A percentile compares a stretch with the other conserved stretches of the same genome.
Conservation (phyloP, 2,329 filamentous ascomycete genomes). For the Hymenoscyphus scutula region DNA sequence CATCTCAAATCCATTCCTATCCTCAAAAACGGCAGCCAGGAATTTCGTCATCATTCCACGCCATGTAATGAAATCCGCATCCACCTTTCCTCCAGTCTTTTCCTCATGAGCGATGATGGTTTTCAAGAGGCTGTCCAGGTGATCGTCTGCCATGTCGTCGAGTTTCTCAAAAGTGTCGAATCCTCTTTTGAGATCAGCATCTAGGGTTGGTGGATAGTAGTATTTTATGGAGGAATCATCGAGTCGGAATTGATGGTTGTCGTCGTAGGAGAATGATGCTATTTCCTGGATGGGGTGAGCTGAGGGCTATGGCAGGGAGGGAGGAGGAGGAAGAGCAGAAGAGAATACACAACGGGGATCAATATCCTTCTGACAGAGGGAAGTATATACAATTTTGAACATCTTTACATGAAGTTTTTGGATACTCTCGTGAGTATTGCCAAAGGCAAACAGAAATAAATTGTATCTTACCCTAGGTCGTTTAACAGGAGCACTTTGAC, state of each 20-base stretch:
- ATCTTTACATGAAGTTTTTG: no score
- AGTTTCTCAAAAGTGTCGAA: constrained; percentile 81
- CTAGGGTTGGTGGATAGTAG: constrained; percentile 76
- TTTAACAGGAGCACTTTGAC: constrained; percentile 67
- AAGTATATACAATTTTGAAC: background rate
- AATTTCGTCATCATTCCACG: constrained; percentile 98
- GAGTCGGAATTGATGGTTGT: constrained; percentile 71
- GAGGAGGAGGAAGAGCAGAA: background rate
- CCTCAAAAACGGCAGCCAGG: constrained; percentile 78
- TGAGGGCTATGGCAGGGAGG: background rate
- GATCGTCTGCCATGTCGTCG: constrained; percentile 80
- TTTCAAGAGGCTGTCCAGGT: constrained; percentile 78
- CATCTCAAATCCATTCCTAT: constrained; percentile 90
- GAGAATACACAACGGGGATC: no score
- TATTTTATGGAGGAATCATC: constrained; percentile 81
- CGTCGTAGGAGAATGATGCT: constrained; percentile 88
- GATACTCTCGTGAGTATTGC: background rate
- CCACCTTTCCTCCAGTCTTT: constrained; percentile 62
- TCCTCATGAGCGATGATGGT: constrained; percentile 74
- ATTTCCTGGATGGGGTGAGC: constrained; percentile 63
- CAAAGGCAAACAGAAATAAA: constrained; percentile 3
- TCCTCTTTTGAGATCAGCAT: constrained; percentile 72
- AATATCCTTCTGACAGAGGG: no score
- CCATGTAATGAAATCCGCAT: constrained; percentile 86
- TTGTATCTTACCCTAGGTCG: constrained; percentile 61